These are phyloP conservation scores for Saccharum hybrid DNA, from an alignment of 202 grass and related monocot genomes.

Conservation along the genomic window DNA sequence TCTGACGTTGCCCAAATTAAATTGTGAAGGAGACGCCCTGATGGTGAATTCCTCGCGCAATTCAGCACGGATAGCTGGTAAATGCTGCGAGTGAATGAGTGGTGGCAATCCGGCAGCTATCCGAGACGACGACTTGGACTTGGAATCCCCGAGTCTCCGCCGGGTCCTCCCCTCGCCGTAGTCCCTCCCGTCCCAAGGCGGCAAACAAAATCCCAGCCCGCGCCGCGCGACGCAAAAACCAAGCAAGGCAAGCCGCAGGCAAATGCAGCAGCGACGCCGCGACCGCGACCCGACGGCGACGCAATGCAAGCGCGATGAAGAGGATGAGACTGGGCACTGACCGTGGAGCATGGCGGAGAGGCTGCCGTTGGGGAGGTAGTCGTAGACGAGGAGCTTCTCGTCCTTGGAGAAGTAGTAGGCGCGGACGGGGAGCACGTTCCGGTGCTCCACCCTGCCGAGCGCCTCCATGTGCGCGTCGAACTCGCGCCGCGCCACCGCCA, in stretches of 20 bases:
- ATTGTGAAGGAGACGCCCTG: neutral
- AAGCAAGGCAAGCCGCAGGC: neutral
- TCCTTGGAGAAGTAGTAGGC: constrained; percentile 95
- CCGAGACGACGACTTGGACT: constrained; percentile 4
- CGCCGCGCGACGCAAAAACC: neutral
- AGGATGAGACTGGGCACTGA: neutral
- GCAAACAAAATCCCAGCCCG: neutral
- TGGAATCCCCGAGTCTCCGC: neutral
- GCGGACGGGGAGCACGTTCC: constrained; percentile 72
- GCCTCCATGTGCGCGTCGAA: constrained; percentile 73
- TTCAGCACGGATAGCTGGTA: neutral
- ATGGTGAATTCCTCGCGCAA: constrained; percentile 8
- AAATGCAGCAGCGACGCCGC: constrained; percentile 39
- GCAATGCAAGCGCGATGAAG: neutral
- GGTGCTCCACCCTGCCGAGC: constrained; percentile 71
- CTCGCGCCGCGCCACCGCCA: constrained; percentile 58
- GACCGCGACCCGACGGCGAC: constrained; percentile 22
- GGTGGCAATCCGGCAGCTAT: neutral
- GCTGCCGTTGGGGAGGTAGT: constrained; percentile 91
- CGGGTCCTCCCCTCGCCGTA: neutral
- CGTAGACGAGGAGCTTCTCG: constrained; percentile 95
- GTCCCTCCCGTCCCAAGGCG: too few species aligned
- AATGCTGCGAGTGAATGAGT: neutral
- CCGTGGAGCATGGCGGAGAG: constrained; percentile 91
- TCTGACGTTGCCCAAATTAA: constrained; percentile 5